These are phyloP conservation scores for Corynascus novoguineensis DNA, from an alignment of 495 filamentous ascomycete genomes.

Conservation along the genomic window DNA sequence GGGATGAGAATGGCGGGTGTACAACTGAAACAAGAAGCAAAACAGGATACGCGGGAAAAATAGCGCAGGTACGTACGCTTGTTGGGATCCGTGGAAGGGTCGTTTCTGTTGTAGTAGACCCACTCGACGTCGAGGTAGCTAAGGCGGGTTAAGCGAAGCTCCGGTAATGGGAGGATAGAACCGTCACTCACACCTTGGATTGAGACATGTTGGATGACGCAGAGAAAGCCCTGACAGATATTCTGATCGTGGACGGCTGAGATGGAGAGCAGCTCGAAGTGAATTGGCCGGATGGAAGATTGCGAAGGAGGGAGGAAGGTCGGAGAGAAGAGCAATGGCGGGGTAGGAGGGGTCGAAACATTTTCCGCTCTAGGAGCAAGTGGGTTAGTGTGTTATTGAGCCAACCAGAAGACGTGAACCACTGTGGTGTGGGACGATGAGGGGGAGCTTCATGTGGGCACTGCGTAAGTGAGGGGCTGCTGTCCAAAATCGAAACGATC, in stretches of 20 bases:
- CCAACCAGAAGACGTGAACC: constrained; percentile 21
- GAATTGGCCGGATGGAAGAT: constrained; percentile 29
- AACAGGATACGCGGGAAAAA: neutral
- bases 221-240: constrained; percentile 32
- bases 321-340: constrained; percentile 40
- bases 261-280: constrained; percentile 25
- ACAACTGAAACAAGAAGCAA: no score
- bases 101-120: no score
- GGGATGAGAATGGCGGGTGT: no score
- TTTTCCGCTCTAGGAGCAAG: constrained; percentile 28
- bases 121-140: constrained; percentile 49
- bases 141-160: constrained; percentile 7
- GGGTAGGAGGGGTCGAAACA: constrained; percentile 43
- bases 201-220: constrained; percentile 30
- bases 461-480: constrained; percentile 14
- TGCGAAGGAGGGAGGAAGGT: constrained; percentile 37
- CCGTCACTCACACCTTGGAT: constrained; percentile 36
- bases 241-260: constrained; percentile 25
- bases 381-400: constrained; percentile 22
- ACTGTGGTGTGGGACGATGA: constrained; percentile 2
- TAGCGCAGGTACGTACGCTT: constrained; percentile 50
- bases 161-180: no score
- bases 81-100: constrained; percentile 53
- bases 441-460: constrained; percentile 23
- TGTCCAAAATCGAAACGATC: constrained; percentile 8